These are phyloP conservation scores for Ceratocystis ficicola DNA, from an alignment of 2,329 filamentous ascomycete species.

Conservation along the genomic window DNA sequence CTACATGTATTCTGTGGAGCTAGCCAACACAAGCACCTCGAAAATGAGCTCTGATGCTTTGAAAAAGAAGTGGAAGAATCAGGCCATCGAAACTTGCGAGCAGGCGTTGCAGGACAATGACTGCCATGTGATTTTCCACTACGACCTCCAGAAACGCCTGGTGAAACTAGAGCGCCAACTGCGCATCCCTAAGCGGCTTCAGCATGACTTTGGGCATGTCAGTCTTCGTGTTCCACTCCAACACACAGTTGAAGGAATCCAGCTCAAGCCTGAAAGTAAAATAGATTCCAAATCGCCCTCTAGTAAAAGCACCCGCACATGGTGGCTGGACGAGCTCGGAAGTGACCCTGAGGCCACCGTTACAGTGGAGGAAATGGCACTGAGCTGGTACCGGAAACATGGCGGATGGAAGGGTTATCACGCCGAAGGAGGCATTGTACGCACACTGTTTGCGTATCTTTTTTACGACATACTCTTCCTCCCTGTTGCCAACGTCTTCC, in stretches of 20 bases:
- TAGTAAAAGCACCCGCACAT: slow-evolving; percentile 53
- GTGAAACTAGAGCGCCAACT: slow-evolving; percentile 77
- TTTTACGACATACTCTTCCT: slow-evolving; percentile 90
- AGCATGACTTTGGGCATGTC: slow-evolving; percentile 88
- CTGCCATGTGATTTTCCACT: slow-evolving; percentile 86
- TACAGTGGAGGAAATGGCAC: slow-evolving; percentile 85
- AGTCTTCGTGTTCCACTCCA: slow-evolving; percentile 63
- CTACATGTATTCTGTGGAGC: slow-evolving; percentile 59
- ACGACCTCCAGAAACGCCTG: slow-evolving; percentile 89
- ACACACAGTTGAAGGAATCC: slow-evolving; percentile 63
- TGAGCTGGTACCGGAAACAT: slow-evolving; percentile 67
- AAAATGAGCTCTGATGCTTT: background rate
- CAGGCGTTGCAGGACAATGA: slow-evolving; percentile 72
- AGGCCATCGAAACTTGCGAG: slow-evolving; percentile 72
- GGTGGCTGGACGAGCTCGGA: slow-evolving; percentile 73
- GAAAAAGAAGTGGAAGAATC: slow-evolving; percentile 71
- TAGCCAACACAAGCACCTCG: slow-evolving; percentile 37
- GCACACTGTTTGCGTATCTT: slow-evolving; percentile 81
- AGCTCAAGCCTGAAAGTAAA: slow-evolving; percentile 41
- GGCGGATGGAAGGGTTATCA: slow-evolving; percentile 88
- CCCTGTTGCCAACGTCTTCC: slow-evolving; percentile 93
- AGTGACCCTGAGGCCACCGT: slow-evolving; percentile 54
- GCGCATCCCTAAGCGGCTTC: slow-evolving; percentile 68
- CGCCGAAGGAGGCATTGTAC: slow-evolving; percentile 77
- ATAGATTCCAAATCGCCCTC: background rate